Percentiles rank a stretch among this genome's conserved stretches.
Conservation (phyloP, 2,329 filamentous ascomycete species). For the Ceratocystis albifundus region DNA sequence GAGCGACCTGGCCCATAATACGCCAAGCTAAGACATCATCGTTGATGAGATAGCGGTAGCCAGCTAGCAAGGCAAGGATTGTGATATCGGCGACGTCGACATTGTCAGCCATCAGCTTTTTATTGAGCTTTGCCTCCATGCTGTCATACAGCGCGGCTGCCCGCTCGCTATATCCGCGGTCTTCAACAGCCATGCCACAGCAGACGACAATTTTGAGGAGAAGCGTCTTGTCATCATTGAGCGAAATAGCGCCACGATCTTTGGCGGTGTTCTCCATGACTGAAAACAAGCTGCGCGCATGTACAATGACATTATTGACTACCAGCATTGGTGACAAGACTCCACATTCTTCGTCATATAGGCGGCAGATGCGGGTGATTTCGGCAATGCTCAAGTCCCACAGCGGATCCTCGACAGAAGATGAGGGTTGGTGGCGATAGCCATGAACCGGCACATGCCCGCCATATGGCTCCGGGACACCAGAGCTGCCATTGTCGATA, state of each 20-base stretch:
- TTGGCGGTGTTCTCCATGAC: slow-evolving; percentile 50
- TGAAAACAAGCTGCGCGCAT: slow-evolving; percentile 56
- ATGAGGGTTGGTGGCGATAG: slow-evolving; percentile 16
- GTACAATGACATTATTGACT: slow-evolving; percentile 57
- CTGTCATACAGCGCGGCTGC: slow-evolving; percentile 64
- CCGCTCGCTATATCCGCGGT: slow-evolving; percentile 63
- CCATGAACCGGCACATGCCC: neutral
- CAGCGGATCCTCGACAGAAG: slow-evolving; percentile 53
- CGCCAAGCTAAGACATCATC: slow-evolving; percentile 81
- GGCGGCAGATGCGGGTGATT: slow-evolving; percentile 61
- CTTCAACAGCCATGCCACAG: slow-evolving; percentile 64
- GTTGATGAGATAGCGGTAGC: slow-evolving; percentile 73
- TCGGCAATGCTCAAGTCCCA: slow-evolving; percentile 69
- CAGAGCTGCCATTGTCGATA: slow-evolving; percentile 19
- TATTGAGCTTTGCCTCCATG: slow-evolving; percentile 60
- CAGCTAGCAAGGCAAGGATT: slow-evolving; percentile 42
- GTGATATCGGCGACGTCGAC: slow-evolving; percentile 39
- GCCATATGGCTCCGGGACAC: slow-evolving; percentile 11
- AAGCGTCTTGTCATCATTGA: slow-evolving; percentile 47
- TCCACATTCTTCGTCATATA: slow-evolving; percentile 83
- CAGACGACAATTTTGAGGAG: slow-evolving; percentile 76
- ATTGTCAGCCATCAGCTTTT: slow-evolving; percentile 46
- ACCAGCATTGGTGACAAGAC: slow-evolving; percentile 84
- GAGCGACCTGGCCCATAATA: slow-evolving; percentile 68
- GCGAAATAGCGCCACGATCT: slow-evolving; percentile 30